Base-by-base conservation (phyloP, 306 rosid species). In the Nissolia schottii region DNA sequence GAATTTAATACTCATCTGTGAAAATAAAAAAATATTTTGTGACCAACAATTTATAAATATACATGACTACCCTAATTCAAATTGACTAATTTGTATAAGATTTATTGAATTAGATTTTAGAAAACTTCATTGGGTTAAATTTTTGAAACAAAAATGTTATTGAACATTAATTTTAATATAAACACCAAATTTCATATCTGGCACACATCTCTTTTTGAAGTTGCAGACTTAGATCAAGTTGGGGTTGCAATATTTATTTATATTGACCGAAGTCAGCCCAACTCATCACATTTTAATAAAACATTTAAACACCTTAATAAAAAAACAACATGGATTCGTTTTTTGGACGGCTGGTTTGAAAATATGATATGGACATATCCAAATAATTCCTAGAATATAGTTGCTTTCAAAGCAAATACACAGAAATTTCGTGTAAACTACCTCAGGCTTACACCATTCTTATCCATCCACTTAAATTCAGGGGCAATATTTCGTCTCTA, bases 351-450 rank as follows among this genome's bases (percentile, higher is more conserved):
- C 19, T 1, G 18, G 5, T 4, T 37, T 8, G 11, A 41, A 41
- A 12, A 55, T 9, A 4, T 27, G 11, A 16, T 8, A 31, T 29
- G n/a, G 28, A 58, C 22, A 49, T 14, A 3, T 16, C 22, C 64
- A 3, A 3, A 5, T 24, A 2, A 0, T 11, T 24, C 1, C 8
- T 37, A 7, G 22, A 29, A 49, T 19, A 20, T 4, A 41, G 63
- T 34, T 7, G n/a, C 60, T 62, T 40, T 46, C 64, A 27, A 14
- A 35, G 71, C 41, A 66, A 66, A 18, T 1, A 11, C 57, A 1
- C 16, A 3, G 82, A 71, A 78, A 54, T 29, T 71, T 78, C 78
- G 10, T 16, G 48, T 27, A 46, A 35, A 71, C 19, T 41, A 4
- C 31, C 46, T 20, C 13, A 18, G 24, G 35, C 6, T 16, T 8